Evolutionary conservation across 148 eudicot genomes (phyloP).

Genomic region (Fagopyrum esculentum): DNA sequence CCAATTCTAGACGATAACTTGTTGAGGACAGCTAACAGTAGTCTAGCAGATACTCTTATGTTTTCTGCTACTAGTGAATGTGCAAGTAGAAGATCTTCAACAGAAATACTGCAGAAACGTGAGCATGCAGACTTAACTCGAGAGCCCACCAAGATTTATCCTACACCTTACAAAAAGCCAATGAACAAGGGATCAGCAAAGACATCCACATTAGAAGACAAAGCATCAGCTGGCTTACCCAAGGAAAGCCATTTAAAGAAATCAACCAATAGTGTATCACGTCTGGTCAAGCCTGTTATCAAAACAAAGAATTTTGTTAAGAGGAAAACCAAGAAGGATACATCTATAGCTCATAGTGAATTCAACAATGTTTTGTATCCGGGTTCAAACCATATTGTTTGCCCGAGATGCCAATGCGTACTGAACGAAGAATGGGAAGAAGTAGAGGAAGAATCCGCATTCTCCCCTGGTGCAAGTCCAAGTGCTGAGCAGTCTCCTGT

Average conservation of each 20-base stretch:
- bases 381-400: conserved; percentile 42
- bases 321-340: conserved; percentile 52
- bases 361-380: conserved; percentile 29
- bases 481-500: conserved; percentile 17
- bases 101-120: conserved; percentile 16
- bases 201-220: conserved; percentile 25
- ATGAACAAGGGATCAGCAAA: conserved; percentile 11
- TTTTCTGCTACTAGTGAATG: conserved; percentile 13
- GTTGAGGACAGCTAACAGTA: conserved; percentile 14
- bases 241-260: conserved; percentile 42
- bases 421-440: conserved; percentile 43
- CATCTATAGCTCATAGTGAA: conserved; percentile 26
- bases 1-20: conserved; percentile 16
- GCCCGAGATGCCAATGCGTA: conserved; percentile 79
- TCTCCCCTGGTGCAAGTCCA: conserved; percentile 25
- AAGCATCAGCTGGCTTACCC: conserved; percentile 25
- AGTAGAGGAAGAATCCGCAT: conserved; percentile 27
- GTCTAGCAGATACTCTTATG: conserved; percentile 13
- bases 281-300: conserved; percentile 52
- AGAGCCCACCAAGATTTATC: background rate
- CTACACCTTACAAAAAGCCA: background rate
- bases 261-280: conserved; percentile 38
- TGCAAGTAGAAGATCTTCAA: conserved; percentile 18
- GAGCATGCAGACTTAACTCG: background rate
- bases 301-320: conserved; percentile 42